Evolutionary conservation across 768 basidiomycete species (phyloP), one percentile per base, ranked within the genome.

Genomic region (Crassisporium funariophilum): DNA sequence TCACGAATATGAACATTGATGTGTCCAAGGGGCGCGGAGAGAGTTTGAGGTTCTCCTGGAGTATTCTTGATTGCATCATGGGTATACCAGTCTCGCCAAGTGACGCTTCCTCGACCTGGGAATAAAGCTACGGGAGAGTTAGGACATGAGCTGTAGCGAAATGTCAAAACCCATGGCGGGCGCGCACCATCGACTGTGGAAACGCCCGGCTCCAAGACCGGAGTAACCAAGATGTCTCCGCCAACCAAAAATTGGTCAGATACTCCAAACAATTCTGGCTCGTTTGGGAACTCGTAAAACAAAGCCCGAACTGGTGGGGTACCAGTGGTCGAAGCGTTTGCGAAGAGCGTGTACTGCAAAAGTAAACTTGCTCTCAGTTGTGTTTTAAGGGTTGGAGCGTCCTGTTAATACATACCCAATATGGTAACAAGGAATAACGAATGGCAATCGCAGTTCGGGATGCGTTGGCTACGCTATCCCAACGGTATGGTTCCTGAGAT

Each of bases 1-100:
- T 83, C 81, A n/a, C 88, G 79, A 47, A 91, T 63, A 59, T 89
- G 86, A 19, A 89, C 82, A 49, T 84, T 84, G 64, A 91, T 89
- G 57, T 88, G 82, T 13, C 82, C 75, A 2, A 91, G 78, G 3
- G 87, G 86, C 2, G 85, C 84, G n/a, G 68, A 58, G 37, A 89
- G 70, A 4, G 79, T 80, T 0, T 74, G 76, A 44, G 71, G 70
- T 22, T 56, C 62, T 24, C 75, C 74, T 2, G 64, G 27, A 1
- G 64, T 61, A 13, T 72, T 64, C 16, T 82, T 64, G 16, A 83
- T 73, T 33, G 69, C 71, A 10, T 77, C 74, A 53, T 86, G 83
- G 0, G 82, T 85, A 63, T 82, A 87, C 83, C 83, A 87, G 60
- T 88, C 85, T 27, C 85, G 77, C 85, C 84, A 88, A 49, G 74